Percentiles rank a stretch among this genome's conserved stretches.
Conservation (phyloP, 2,329 filamentous ascomycete genomes). For the Ophiostoma quercus region DNA sequence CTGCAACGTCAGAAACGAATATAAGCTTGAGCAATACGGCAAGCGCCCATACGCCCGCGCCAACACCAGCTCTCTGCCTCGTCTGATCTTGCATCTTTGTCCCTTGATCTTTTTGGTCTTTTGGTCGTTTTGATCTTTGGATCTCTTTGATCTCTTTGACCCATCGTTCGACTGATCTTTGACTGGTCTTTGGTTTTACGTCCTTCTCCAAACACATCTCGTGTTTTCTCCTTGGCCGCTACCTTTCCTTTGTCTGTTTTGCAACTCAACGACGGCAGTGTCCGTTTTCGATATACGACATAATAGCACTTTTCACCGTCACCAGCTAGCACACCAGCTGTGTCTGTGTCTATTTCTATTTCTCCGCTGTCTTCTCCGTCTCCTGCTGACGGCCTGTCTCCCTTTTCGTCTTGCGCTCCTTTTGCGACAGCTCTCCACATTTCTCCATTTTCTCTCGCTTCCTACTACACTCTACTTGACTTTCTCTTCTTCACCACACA, state of each 20-base stretch:
- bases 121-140: no score
- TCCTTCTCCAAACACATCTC: not conserved
- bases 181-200: not conserved
- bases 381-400: not conserved
- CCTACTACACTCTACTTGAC: not conserved
- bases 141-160: not conserved
- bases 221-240: not conserved
- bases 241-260: slow-evolving; percentile 4
- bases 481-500: not conserved
- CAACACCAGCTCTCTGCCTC: not conserved
- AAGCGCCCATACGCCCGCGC: not conserved
- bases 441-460: slow-evolving; percentile 10
- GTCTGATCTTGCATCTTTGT: not conserved
- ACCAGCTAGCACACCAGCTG: not conserved
- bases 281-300: not conserved
- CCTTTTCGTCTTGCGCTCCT: slow-evolving; percentile 1
- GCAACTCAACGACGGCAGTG: not conserved
- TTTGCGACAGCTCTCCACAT: slow-evolving; percentile 17
- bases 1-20: not conserved
- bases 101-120: no score
- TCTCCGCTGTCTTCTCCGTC: not conserved
- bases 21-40: not conserved
- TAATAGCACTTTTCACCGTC: not conserved
- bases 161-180: not conserved
- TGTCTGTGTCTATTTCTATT: not conserved